phyloP scores from a whole-genome alignment of 768 basidiomycete species.

The Cystofilobasidium bisporidii region DNA sequence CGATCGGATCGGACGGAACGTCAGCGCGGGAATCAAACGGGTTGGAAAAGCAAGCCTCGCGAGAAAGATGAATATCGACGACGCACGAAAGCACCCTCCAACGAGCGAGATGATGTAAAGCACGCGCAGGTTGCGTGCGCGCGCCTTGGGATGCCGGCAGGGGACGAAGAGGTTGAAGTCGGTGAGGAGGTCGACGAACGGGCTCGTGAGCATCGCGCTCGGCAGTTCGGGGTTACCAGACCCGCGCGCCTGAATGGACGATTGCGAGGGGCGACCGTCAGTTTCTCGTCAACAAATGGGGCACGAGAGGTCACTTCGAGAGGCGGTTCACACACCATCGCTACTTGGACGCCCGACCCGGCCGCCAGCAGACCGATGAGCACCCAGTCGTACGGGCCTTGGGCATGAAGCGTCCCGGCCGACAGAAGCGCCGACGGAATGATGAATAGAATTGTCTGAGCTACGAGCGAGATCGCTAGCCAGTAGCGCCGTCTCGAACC shows the following conservation, averaged over 20 bases:
- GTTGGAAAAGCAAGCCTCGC: no score
- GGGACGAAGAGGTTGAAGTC: slow-evolving; percentile 9
- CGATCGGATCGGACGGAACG: neutral
- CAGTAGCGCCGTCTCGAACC: neutral
- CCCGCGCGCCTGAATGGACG: neutral
- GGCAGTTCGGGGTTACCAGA: neutral
- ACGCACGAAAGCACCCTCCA: slow-evolving; percentile 9
- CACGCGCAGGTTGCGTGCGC: neutral
- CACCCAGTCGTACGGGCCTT: neutral
- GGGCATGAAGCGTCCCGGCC: neutral
- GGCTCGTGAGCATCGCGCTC: slow-evolving; percentile 17
- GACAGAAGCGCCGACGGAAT: neutral
- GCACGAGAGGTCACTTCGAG: no score
- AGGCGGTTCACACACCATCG: slow-evolving; percentile 14
- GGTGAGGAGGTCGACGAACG: slow-evolving; percentile 19
- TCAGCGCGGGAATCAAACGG: neutral
- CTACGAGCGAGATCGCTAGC: neutral
- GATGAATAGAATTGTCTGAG: neutral
- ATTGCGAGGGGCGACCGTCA: no score
- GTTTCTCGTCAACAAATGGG: no score
- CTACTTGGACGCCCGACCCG: slow-evolving; percentile 10
- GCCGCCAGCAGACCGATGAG: slow-evolving; percentile 8
- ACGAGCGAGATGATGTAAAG: slow-evolving; percentile 15
- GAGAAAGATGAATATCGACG: neutral
- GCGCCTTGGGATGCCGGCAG: neutral